Conservation (phyloP, 2,329 filamentous ascomycete species). For the Penicillium decumbens region DNA sequence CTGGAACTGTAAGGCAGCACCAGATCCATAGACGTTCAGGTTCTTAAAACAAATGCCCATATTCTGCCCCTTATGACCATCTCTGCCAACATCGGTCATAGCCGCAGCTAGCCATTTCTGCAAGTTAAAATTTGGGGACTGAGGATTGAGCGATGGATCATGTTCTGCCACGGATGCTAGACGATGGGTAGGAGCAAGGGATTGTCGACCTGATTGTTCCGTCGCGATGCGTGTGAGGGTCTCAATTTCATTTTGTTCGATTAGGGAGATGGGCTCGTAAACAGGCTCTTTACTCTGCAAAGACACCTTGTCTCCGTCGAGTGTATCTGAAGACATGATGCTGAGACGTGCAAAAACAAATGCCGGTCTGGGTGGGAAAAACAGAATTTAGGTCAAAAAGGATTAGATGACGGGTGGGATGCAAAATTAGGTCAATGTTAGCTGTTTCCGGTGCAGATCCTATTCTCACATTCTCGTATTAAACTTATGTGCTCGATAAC, state of each 20-base stretch:
- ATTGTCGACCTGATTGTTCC: conserved; percentile 17
- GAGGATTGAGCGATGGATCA: conserved; percentile 17
- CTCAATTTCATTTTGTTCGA: conserved; percentile 16
- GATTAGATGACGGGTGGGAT: background rate
- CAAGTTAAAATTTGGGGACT: conserved; percentile 16
- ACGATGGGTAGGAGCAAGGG: conserved; percentile 5
- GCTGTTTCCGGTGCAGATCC: background rate
- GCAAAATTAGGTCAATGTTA: background rate
- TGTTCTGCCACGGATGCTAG: conserved; percentile 13
- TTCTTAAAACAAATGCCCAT: conserved; percentile 24
- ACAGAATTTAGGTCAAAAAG: background rate
- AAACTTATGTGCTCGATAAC: background rate
- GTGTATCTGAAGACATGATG: conserved; percentile 1
- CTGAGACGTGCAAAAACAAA: background rate
- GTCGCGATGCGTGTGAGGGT: conserved; percentile 22
- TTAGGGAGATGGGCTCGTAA: conserved; percentile 13
- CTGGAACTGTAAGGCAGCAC: conserved; percentile 25
- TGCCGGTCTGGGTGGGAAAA: background rate
- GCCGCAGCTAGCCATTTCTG: conserved; percentile 19
- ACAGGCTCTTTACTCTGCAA: background rate
- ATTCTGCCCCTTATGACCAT: conserved; percentile 7
- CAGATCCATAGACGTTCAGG: conserved; percentile 25
- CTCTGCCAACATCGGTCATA: conserved; percentile 13
- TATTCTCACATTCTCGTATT: background rate
- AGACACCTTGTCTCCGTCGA: background rate